These are phyloP conservation scores for Solanum bukasovii DNA, from an alignment of 257 asterid species.

Conservation along the genomic window DNA sequence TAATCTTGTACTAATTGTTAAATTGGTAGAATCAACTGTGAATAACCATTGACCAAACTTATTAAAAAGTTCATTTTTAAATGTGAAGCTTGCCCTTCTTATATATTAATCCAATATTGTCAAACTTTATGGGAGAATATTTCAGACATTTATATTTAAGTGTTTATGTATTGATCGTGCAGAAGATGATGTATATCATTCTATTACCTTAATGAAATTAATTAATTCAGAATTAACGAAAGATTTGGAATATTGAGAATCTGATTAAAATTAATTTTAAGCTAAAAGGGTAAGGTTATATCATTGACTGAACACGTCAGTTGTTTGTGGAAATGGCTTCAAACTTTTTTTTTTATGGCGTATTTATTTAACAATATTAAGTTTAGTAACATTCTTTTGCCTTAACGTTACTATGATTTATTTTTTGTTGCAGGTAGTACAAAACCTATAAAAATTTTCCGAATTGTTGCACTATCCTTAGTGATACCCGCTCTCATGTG, in stretches of 20 bases:
- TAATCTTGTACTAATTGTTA: not conserved
- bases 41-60: not conserved
- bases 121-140: not conserved
- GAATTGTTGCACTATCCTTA: constrained; percentile 11
- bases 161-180: not conserved
- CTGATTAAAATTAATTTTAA: not conserved
- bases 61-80: not conserved
- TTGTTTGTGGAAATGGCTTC: not conserved
- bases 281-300: not conserved
- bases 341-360: not conserved
- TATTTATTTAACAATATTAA: not conserved
- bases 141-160: not conserved
- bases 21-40: not conserved
- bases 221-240: not conserved
- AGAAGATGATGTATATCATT: not conserved
- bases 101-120: not conserved
- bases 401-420: not conserved
- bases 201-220: not conserved
- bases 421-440: constrained; percentile 5
- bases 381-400: not conserved
- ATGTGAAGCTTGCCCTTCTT: not conserved
- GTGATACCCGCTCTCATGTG: constrained; percentile 19
- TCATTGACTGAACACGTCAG: not conserved
- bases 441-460: not conserved
- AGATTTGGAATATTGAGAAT: not conserved